Conservation (phyloP, 768 basidiomycete species). For the Lactarius sanguifluus region DNA sequence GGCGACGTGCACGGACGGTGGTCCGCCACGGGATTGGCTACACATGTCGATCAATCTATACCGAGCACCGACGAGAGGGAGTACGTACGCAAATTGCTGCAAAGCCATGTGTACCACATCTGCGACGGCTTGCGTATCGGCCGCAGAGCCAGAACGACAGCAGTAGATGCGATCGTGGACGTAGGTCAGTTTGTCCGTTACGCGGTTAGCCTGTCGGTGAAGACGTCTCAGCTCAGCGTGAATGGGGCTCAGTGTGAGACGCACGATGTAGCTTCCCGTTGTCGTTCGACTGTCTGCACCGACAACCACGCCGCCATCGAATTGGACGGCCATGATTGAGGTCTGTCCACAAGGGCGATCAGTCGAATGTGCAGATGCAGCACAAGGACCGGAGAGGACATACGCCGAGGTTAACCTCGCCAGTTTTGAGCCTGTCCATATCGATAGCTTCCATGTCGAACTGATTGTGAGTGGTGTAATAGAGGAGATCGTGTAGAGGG, state of each 20-base stretch:
- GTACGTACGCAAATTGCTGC: slow-evolving; percentile 67
- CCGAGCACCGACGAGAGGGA: not conserved
- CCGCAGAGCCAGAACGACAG: slow-evolving; percentile 97
- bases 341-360: slow-evolving; percentile 55
- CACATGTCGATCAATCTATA: not conserved
- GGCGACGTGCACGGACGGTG: slow-evolving; percentile 79
- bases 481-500: slow-evolving; percentile 30
- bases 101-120: slow-evolving; percentile 84
- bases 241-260: slow-evolving; percentile 31
- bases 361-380: not conserved
- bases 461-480: slow-evolving; percentile 31
- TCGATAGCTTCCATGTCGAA: slow-evolving; percentile 59
- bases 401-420: slow-evolving; percentile 97
- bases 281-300: slow-evolving; percentile 98
- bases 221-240: no score
- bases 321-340: slow-evolving; percentile 99
- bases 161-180: slow-evolving; percentile 99
- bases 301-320: slow-evolving; percentile 90
- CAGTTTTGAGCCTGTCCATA: slow-evolving; percentile 83
- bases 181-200: slow-evolving; percentile 96
- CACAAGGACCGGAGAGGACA: slow-evolving; percentile 37
- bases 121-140: slow-evolving; percentile 96
- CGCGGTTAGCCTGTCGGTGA: slow-evolving; percentile 79
- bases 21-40: slow-evolving; percentile 52
- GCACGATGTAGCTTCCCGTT: slow-evolving; percentile 92